Percentiles rank a stretch among this genome's conserved stretches.
These are phyloP conservation scores for Eleusine coracana DNA, from an alignment of 176 grass and related monocot genomes.

Conservation along the genomic window DNA sequence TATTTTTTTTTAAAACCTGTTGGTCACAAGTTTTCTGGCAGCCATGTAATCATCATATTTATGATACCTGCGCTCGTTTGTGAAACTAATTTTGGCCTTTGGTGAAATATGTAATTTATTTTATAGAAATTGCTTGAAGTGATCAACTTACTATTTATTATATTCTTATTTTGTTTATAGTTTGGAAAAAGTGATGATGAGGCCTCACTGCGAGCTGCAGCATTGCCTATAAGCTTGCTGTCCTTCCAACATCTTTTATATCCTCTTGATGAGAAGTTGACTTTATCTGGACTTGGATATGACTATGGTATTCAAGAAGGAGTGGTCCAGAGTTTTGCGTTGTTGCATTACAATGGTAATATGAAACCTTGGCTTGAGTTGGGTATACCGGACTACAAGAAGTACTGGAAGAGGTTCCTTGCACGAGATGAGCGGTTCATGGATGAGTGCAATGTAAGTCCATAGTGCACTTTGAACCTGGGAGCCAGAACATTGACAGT, in stretches of 20 bases:
- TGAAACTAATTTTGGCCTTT: not conserved
- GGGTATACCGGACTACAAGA: conserved; percentile 91
- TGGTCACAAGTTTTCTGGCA: not conserved
- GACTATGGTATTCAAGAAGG: conserved; percentile 66
- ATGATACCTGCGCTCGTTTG: not conserved
- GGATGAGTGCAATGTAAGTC: conserved; percentile 96
- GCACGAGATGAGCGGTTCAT: conserved; percentile 79
- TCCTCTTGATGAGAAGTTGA: conserved; percentile 69
- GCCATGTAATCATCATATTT: not conserved
- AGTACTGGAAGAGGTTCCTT: conserved; percentile 86
- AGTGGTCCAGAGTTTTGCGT: conserved; percentile 45
- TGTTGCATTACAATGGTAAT: conserved; percentile 94
- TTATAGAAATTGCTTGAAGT: conserved; percentile 14
- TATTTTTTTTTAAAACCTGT: conserved; percentile 11
- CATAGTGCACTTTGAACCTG: conserved; percentile 54
- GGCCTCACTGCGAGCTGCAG: conserved; percentile 71
- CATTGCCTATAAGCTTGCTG: conserved; percentile 86
- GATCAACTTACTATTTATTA: conserved; percentile 12
- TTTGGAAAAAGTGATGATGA: conserved; percentile 59
- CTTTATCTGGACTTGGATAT: conserved; percentile 79
- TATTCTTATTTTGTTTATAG: conserved; percentile 49
- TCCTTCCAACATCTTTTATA: conserved; percentile 80
- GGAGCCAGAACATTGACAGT: conserved; percentile 39
- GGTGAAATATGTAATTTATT: conserved; percentile 14
- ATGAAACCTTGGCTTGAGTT: conserved; percentile 99